Evolutionary conservation across 306 rosid genomes (phyloP).

Genomic region (Dalbergia cultrata): DNA sequence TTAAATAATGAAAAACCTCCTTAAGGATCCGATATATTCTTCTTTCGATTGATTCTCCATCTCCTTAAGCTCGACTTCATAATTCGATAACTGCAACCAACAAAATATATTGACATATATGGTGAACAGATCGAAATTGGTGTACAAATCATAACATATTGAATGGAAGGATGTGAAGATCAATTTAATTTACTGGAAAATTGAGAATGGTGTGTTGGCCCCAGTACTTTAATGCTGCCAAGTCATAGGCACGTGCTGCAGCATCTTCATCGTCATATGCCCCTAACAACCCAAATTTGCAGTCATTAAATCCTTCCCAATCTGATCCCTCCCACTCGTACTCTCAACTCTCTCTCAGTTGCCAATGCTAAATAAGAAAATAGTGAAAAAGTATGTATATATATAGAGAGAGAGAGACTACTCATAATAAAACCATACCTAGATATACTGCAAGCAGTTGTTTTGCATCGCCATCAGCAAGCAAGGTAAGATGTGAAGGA

Average conservation of each 20-base stretch:
- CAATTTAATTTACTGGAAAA: slow-evolving; percentile 62
- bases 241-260: slow-evolving; percentile 95
- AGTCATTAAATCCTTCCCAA: neutral
- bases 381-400: neutral
- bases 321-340: neutral
- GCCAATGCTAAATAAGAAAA: neutral
- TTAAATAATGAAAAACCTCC: slow-evolving; percentile 60
- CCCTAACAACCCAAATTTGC: slow-evolving; percentile 55
- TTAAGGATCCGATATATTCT: slow-evolving; percentile 89
- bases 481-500: neutral
- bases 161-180: neutral
- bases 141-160: neutral
- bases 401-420: neutral
- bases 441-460: slow-evolving; percentile 68
- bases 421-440: slow-evolving; percentile 51
- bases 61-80: slow-evolving; percentile 72
- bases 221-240: slow-evolving; percentile 95
- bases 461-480: slow-evolving; percentile 33
- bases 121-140: too few relatives aligned
- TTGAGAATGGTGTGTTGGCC: slow-evolving; percentile 77
- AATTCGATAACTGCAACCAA: slow-evolving; percentile 59
- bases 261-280: slow-evolving; percentile 85
- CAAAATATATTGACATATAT: too few relatives aligned
- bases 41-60: slow-evolving; percentile 89
- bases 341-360: neutral